phyloP scores from a whole-genome alignment of 768 basidiomycete species.

The Termitomyces titanicus region DNA sequence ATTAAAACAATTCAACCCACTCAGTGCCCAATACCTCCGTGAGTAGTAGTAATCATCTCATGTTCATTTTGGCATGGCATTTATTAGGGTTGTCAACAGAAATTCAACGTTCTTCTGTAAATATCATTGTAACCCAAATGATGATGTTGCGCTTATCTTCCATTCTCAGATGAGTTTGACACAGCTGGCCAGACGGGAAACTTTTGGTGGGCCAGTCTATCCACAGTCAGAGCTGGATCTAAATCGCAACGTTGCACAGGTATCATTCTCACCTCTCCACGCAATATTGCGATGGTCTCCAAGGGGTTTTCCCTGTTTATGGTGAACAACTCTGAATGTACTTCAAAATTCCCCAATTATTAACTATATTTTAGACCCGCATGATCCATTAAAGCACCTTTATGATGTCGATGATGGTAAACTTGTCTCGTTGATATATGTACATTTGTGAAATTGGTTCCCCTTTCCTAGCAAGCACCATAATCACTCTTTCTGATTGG shows the following conservation, averaged over 20 bases:
- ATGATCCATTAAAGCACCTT: constrained; percentile 30
- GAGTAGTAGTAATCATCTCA: not conserved
- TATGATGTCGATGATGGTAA: constrained; percentile 40
- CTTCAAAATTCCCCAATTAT: no score
- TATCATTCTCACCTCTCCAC: constrained; percentile 41
- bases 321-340: constrained; percentile 7
- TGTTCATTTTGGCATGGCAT: not conserved
- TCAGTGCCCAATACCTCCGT: constrained; percentile 37
- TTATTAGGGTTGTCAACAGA: not conserved
- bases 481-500: constrained; percentile 35
- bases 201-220: not conserved
- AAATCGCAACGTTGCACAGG: constrained; percentile 9
- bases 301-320: constrained; percentile 26
- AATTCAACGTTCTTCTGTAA: constrained; percentile 25
- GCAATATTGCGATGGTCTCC: constrained; percentile 48
- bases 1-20: not conserved
- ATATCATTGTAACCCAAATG: not conserved
- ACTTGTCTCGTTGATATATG: not conserved
- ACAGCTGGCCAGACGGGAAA: constrained; percentile 31
- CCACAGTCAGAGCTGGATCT: not conserved
- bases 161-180: constrained; percentile 23
- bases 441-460: not conserved
- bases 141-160: not conserved
- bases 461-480: constrained; percentile 18
- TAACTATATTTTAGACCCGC: constrained; percentile 20